These are phyloP conservation scores for Hyphopichia wangnamkhiaoensis DNA, from an alignment of 1,139 yeast genomes.

Conservation along the genomic window DNA sequence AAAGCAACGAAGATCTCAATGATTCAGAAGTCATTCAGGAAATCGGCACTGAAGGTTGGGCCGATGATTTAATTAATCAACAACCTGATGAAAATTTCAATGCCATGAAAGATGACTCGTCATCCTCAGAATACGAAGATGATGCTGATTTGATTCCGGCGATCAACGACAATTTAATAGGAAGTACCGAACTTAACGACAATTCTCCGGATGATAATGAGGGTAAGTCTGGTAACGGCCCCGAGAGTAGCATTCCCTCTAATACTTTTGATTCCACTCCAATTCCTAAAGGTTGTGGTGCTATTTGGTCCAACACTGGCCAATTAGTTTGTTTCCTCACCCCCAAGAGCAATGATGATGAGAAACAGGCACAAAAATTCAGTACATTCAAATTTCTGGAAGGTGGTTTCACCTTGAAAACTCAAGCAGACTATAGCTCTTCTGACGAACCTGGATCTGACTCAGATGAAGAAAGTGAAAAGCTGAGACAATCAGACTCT, in stretches of 20 bases:
- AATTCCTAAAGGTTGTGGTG: constrained; percentile 91
- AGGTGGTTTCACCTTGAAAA: constrained; percentile 33
- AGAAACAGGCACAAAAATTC: constrained; percentile 32
- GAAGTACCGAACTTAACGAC: constrained; percentile 14
- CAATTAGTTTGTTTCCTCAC: constrained; percentile 79
- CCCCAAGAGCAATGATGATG: constrained; percentile 46
- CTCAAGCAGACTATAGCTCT: constrained; percentile 15
- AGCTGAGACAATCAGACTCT: constrained; percentile 1
- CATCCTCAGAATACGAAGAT: constrained; percentile 33
- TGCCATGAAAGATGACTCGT: constrained; percentile 22
- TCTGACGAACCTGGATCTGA: constrained; percentile 8
- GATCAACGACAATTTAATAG: constrained; percentile 20
- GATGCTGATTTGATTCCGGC: constrained; percentile 37
- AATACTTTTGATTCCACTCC: constrained; percentile 73
- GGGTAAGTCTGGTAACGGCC: constrained; percentile 5
- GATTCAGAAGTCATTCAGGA: constrained; percentile 27
- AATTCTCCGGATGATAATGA: constrained; percentile 27
- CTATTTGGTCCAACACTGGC: constrained; percentile 81
- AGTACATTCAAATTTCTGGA: constrained; percentile 42
- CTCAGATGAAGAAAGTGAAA: constrained; percentile 1
- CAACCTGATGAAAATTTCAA: constrained; percentile 33
- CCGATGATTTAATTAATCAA: constrained; percentile 43
- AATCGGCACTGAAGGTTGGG: constrained; percentile 47
- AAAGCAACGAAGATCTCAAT: constrained; percentile 18
- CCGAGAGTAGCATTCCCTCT: neutral